phyloP scores from a whole-genome alignment of 768 basidiomycete genomes.

The Rhodotorula taiwanensis region DNA sequence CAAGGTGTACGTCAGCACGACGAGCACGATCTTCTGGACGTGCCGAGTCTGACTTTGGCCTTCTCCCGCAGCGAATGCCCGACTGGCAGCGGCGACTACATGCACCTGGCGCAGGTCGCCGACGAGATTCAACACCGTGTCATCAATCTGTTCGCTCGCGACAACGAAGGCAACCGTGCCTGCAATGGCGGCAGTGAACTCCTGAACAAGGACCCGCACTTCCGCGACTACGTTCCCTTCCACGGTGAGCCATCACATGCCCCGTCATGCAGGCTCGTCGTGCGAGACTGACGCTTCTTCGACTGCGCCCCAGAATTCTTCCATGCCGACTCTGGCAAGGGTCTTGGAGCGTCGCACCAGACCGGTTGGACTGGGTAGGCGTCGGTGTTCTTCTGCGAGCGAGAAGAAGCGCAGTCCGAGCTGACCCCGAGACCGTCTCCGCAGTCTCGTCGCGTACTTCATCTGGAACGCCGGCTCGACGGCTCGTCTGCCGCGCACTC shows the following conservation, averaged over 20 bases:
- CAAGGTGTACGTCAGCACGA: slow-evolving; percentile 49
- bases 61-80: slow-evolving; percentile 73
- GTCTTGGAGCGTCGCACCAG: slow-evolving; percentile 94
- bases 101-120: slow-evolving; percentile 87
- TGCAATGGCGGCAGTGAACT: slow-evolving; percentile 83
- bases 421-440: background rate
- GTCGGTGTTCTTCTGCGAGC: background rate
- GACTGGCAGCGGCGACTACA: slow-evolving; percentile 91
- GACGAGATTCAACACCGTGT: slow-evolving; percentile 99
- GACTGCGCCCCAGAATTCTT: slow-evolving; percentile 59
- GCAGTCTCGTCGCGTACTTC: slow-evolving; percentile 52
- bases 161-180: slow-evolving; percentile 70
- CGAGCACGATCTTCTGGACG: background rate
- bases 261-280: too few relatives aligned
- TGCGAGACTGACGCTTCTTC: slow-evolving; percentile 2
- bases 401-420: slow-evolving; percentile 45
- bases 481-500: slow-evolving; percentile 87
- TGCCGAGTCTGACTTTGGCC: too few relatives aligned
- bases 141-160: slow-evolving; percentile 95
- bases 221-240: slow-evolving; percentile 94
- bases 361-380: slow-evolving; percentile 72
- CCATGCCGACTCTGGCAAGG: slow-evolving; percentile 85
- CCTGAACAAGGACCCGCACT: slow-evolving; percentile 85
- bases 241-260: slow-evolving; percentile 70
- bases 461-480: slow-evolving; percentile 54